A percentile compares a stretch with the other conserved stretches of the same genome.
phyloP scores from a whole-genome alignment of 768 basidiomycete genomes.

The Termitomyces sp. region DNA sequence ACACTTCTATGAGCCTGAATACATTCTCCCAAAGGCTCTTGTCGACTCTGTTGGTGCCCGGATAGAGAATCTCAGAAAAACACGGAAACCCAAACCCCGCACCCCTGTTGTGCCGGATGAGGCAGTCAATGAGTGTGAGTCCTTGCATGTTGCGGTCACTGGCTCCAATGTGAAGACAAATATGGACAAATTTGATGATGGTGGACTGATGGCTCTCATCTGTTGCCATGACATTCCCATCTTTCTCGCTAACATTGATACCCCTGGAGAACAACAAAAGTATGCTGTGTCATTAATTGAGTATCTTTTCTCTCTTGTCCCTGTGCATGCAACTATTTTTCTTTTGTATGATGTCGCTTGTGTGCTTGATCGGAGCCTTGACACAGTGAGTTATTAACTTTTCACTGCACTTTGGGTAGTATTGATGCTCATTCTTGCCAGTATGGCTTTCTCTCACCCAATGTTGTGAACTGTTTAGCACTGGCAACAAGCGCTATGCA shows the following conservation, averaged over 20 bases:
- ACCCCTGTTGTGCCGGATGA: background rate
- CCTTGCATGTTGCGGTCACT: conserved; percentile 23
- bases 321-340: background rate
- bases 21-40: conserved; percentile 26
- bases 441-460: background rate
- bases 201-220: conserved; percentile 31
- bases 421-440: too few species aligned
- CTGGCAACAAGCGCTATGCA: too few species aligned
- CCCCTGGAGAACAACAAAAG: too few species aligned
- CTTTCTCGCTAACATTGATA: conserved; percentile 31
- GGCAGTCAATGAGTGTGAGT: conserved; percentile 17
- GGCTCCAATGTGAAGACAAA: conserved; percentile 16
- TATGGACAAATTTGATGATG: conserved; percentile 22
- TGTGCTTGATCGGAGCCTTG: background rate
- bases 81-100: background rate
- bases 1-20: conserved; percentile 14
- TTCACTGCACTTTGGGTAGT: too few species aligned
- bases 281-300: too few species aligned
- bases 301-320: background rate
- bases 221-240: conserved; percentile 32
- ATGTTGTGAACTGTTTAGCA: background rate
- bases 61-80: conserved; percentile 17
- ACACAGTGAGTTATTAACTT: background rate
- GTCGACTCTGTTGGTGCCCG: conserved; percentile 25
- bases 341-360: background rate